phyloP scores from a whole-genome alignment of 2,329 filamentous ascomycete genomes.

The Ascocoryne sarcoides region DNA sequence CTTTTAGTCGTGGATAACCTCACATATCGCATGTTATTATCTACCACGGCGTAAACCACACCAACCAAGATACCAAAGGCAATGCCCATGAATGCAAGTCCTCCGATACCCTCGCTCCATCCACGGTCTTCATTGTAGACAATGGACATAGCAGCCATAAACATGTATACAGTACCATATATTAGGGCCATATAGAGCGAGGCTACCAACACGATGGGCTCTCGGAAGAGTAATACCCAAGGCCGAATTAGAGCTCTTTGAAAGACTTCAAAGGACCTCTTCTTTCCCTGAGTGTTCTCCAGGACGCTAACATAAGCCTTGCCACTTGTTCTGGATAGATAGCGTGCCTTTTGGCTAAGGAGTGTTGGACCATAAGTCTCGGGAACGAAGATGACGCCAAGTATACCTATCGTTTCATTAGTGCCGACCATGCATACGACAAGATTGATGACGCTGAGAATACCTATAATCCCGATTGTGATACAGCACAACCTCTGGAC shows the following conservation, averaged over 20 bases:
- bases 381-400: conserved; percentile 42
- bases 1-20: conserved; percentile 22
- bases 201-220: conserved; percentile 45
- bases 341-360: conserved; percentile 41
- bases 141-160: conserved; percentile 54
- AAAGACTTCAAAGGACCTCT: no score
- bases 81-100: conserved; percentile 61
- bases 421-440: conserved; percentile 54
- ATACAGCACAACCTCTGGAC: conserved; percentile 56
- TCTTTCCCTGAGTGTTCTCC: conserved; percentile 44
- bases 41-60: conserved; percentile 44
- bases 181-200: conserved; percentile 58
- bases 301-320: conserved; percentile 38
- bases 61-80: conserved; percentile 56
- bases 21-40: conserved; percentile 48
- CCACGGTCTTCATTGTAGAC: conserved; percentile 54
- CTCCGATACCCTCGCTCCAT: conserved; percentile 50
- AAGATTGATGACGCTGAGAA: no score
- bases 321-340: conserved; percentile 42
- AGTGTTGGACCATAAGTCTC: conserved; percentile 53
- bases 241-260: conserved; percentile 51
- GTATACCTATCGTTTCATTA: conserved; percentile 50
- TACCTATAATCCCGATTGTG: no score
- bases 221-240: conserved; percentile 34
- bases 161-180: conserved; percentile 46